Base-by-base conservation (phyloP, 768 basidiomycete genomes). In the Leccinum variicolor region DNA sequence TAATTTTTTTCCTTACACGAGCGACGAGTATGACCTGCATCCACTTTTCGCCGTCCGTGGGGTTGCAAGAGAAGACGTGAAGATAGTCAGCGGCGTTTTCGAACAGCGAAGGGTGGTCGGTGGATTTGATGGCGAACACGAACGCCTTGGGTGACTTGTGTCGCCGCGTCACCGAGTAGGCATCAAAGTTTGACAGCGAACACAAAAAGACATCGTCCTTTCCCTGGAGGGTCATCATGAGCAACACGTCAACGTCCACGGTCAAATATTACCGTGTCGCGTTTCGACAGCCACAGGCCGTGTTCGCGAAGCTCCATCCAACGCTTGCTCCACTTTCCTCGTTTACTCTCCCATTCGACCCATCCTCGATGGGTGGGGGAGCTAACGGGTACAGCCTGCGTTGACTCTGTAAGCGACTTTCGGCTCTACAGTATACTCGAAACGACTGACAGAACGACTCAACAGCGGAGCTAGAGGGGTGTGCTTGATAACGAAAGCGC, bases 311-410 rank as follows among this genome's bases (percentile, higher is more conserved):
- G 81, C 65, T 87, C 85, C 68, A 99, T 77, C 84, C 87, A 95
- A 33, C 93, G 83, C 74, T 98, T 98, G 55, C 79, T 87, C 97
- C 96, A 99, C 73, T 97, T 97, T 34, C 94, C 94, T 58, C 88
- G 84, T 75, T 96, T 98, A 47, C 77, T 79, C 76, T 96, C 92
- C 82, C 86, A 90, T 70, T 98, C 91, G 25, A 98, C 84, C 66
- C 86, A 94, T 6, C 88, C 80, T 41, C 79, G 75, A 60, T 75
- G 65, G 4, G 63, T 70, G 51, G 80, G 77, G 23, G 77, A 75
- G 57, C 72, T 72, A 5, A 74, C 68, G 13, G 84, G 85, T 47
- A 85, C 71, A 25, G 76, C 76, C 80, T 83, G 62, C 19, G 77
- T 41, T 4, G 25, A 80, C 74, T 60, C 15, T 26, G 74, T 78